Conservation (phyloP, 169 alveolate genomes). For the Plasmodium cynomolgi region DNA sequence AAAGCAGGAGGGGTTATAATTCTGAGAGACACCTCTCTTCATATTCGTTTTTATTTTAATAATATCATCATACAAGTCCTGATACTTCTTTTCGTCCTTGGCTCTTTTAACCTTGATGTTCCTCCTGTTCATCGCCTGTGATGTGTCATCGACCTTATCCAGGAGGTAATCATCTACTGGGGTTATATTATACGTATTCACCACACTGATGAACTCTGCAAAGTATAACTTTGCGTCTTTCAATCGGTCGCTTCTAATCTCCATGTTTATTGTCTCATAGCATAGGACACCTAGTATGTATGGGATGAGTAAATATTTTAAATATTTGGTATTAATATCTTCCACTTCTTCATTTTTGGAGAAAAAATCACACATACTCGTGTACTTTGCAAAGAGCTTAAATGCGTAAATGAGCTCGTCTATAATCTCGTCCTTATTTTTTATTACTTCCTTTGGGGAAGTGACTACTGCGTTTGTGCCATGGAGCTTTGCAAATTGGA, state of each 20-base stretch:
- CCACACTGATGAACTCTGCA: constrained; percentile 4
- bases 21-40: background rate
- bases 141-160: background rate
- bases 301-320: constrained; percentile 29
- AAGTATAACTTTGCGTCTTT: constrained; percentile 35
- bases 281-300: constrained; percentile 14
- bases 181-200: constrained; percentile 5
- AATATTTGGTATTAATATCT: constrained; percentile 29
- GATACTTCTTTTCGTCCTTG: constrained; percentile 46
- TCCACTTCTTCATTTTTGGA: constrained; percentile 55
- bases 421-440: constrained; percentile 39
- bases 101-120: constrained; percentile 40
- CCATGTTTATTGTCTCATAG: constrained; percentile 36
- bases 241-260: constrained; percentile 25
- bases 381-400: constrained; percentile 21
- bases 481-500: background rate
- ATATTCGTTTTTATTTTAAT: background rate
- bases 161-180: constrained; percentile 32
- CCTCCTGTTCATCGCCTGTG: constrained; percentile 23
- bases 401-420: constrained; percentile 48
- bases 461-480: background rate
- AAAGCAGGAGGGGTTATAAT: background rate
- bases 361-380: constrained; percentile 14
- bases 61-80: constrained; percentile 20
- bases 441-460: background rate